A percentile compares a stretch with the other conserved stretches of the same genome.
These are phyloP conservation scores for Saposhnikovia divaricata DNA, from an alignment of 129 eudicot species.

Conservation along the genomic window DNA sequence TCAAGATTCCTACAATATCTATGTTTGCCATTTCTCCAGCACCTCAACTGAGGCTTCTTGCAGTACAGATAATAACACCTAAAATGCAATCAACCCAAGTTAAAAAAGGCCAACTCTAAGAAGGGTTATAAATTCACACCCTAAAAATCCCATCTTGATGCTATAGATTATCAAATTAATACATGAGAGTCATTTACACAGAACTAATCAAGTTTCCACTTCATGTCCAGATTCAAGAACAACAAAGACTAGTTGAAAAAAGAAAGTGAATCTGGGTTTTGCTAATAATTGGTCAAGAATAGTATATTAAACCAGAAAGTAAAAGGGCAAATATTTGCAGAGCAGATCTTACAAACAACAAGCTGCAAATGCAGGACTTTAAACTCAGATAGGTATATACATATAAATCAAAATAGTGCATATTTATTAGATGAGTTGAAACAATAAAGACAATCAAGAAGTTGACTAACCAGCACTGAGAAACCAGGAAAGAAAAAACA, in stretches of 20 bases:
- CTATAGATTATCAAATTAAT: neutral
- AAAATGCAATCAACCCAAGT: neutral
- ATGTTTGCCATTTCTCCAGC: conserved; percentile 54
- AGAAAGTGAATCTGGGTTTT: neutral
- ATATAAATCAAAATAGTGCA: neutral
- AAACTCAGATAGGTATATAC: neutral
- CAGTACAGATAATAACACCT: neutral
- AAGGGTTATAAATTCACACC: neutral
- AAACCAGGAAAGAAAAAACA: neutral
- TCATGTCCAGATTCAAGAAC: neutral
- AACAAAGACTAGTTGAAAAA: neutral
- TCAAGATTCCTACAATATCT: conserved; percentile 76
- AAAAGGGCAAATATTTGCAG: neutral
- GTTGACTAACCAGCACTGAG: neutral
- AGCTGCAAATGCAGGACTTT: neutral
- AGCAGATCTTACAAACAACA: neutral
- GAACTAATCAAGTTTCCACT: neutral
- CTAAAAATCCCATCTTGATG: neutral
- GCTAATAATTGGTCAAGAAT: neutral
- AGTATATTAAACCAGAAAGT: neutral
- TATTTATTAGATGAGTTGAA: neutral
- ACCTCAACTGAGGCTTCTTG: neutral
- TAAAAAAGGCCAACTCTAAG: neutral
- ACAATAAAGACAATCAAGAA: neutral
- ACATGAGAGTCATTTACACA: neutral